These are phyloP conservation scores for Adansonia grandidieri DNA, from an alignment of 441 rosid species.

Conservation along the genomic window DNA sequence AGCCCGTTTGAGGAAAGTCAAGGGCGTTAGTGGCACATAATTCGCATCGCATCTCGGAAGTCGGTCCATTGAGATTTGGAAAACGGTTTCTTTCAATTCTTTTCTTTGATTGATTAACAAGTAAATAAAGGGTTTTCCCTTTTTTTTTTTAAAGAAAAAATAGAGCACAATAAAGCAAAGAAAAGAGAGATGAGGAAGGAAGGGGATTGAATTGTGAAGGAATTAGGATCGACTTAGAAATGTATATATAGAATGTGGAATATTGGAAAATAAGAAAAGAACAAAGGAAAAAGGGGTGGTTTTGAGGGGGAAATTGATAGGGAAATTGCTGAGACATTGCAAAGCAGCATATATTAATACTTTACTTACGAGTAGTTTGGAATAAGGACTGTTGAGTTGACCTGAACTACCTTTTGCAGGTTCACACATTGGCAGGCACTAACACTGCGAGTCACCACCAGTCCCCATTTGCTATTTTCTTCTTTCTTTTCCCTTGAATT, in stretches of 20 bases:
- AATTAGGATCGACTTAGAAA: background rate
- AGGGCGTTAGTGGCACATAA: slow-evolving; percentile 62
- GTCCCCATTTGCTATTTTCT: background rate
- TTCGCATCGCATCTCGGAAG: slow-evolving; percentile 58
- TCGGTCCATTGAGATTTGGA: slow-evolving; percentile 39
- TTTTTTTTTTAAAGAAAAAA: no score
- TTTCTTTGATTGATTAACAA: no score
- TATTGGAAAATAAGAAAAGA: background rate
- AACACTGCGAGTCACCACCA: background rate
- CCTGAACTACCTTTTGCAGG: background rate
- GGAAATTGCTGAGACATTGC: background rate
- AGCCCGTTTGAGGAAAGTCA: slow-evolving; percentile 71
- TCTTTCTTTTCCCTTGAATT: background rate
- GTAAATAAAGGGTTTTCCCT: no score
- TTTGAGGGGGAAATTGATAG: background rate
- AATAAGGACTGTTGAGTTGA: background rate
- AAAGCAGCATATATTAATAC: background rate
- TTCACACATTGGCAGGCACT: background rate
- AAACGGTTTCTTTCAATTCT: slow-evolving; percentile 9
- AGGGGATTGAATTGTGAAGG: background rate
- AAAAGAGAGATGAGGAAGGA: no score
- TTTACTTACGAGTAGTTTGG: background rate
- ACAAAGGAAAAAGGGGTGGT: no score
- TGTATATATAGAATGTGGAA: background rate
- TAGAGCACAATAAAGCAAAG: no score